A percentile compares a stretch with the other conserved stretches of the same genome.
Conservation (phyloP, 768 basidiomycete species). For the Floccularia luteovirens region DNA sequence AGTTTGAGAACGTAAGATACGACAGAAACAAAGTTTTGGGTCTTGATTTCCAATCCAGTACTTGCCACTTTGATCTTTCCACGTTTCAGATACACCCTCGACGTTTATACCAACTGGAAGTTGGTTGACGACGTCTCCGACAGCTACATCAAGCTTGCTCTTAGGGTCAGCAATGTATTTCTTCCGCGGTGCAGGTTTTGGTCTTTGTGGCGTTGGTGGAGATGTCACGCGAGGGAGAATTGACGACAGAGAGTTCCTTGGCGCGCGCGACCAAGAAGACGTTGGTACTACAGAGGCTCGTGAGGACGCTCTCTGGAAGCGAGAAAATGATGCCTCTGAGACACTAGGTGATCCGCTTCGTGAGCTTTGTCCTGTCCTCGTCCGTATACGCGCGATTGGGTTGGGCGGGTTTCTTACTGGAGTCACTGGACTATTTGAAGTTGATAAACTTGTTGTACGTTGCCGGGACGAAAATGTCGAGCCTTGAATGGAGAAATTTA, state of each 20-base stretch:
- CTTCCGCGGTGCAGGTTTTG: conserved; percentile 40
- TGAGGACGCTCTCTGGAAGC: conserved; percentile 30
- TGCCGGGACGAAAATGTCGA: conserved; percentile 84
- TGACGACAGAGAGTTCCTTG: conserved; percentile 50
- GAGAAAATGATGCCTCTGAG: conserved; percentile 52
- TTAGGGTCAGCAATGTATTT: conserved; percentile 84
- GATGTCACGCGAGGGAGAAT: conserved; percentile 33
- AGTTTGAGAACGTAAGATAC: conserved; percentile 84
- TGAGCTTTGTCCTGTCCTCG: conserved; percentile 25
- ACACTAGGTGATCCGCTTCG: conserved; percentile 52
- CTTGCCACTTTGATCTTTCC: conserved; percentile 91
- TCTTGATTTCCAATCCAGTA: conserved; percentile 96
- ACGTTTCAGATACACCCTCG: conserved; percentile 74
- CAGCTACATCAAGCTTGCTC: conserved; percentile 86
- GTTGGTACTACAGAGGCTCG: conserved; percentile 37
- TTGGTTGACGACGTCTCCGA: conserved; percentile 87
- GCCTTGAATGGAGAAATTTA: conserved; percentile 38
- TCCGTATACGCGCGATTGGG: conserved; percentile 31
- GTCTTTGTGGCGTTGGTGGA: conserved; percentile 36
- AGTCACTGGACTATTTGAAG: conserved; percentile 24
- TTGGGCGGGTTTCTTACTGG: conserved; percentile 21
- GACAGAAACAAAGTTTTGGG: conserved; percentile 84
- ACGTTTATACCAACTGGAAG: conserved; percentile 80
- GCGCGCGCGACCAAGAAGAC: conserved; percentile 65
- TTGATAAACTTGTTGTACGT: conserved; percentile 59